phyloP scores from a whole-genome alignment of 352 stramenopile genomes.

The Lagenidium giganteum region DNA sequence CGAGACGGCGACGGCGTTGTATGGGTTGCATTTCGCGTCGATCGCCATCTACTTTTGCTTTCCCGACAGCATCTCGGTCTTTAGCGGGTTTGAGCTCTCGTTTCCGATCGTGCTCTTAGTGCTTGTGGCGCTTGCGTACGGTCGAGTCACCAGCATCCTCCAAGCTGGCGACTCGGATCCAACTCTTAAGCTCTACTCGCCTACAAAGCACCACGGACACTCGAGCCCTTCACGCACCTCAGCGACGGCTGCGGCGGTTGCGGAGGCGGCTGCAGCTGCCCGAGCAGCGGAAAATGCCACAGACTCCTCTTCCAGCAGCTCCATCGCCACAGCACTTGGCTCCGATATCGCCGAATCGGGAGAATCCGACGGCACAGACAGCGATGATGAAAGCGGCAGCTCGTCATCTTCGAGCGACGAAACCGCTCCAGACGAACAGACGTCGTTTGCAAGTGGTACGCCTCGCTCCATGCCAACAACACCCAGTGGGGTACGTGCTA shows the following conservation, averaged over 20 bases:
- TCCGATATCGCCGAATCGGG: slow-evolving; percentile 68
- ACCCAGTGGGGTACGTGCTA: slow-evolving; percentile 7
- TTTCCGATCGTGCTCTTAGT: slow-evolving; percentile 54
- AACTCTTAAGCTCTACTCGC: slow-evolving; percentile 54
- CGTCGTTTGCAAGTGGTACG: slow-evolving; percentile 2
- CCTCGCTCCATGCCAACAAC: slow-evolving; percentile 13
- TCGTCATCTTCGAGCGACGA: slow-evolving; percentile 74
- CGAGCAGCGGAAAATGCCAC: slow-evolving; percentile 1
- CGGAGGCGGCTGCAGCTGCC: neutral
- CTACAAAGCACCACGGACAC: slow-evolving; percentile 29
- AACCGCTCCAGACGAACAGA: slow-evolving; percentile 23
- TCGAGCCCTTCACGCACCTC: slow-evolving; percentile 2
- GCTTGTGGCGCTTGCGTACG: slow-evolving; percentile 71
- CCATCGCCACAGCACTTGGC: slow-evolving; percentile 31
- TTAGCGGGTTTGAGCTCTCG: slow-evolving; percentile 67
- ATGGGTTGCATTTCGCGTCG: slow-evolving; percentile 40
- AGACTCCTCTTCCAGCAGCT: too few species aligned
- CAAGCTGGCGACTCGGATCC: slow-evolving; percentile 50
- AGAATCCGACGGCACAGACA: slow-evolving; percentile 74
- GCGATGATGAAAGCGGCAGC: slow-evolving; percentile 69
- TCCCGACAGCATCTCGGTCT: slow-evolving; percentile 30
- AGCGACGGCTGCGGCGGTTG: neutral
- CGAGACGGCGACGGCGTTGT: slow-evolving; percentile 46
- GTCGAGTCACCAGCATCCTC: slow-evolving; percentile 66
- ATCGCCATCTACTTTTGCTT: slow-evolving; percentile 49